Evolutionary conservation across 2,329 filamentous ascomycete genomes (phyloP).

Genomic region (Ophiosphaerella korrae): DNA sequence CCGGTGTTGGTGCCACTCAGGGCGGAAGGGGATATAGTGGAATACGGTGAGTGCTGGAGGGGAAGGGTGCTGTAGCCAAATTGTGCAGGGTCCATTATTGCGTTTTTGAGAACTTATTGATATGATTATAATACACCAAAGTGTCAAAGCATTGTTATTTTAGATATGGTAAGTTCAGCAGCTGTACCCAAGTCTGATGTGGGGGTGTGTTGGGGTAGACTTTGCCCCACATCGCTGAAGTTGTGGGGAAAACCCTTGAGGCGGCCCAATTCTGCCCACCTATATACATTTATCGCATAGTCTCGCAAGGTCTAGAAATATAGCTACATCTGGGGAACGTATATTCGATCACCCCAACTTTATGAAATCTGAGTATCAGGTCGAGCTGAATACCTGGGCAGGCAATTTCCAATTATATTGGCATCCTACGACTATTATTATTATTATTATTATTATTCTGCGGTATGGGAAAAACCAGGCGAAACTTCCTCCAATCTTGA

Average conservation of each 20-base stretch:
- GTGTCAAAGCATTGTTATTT: too few species aligned
- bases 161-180: not conserved
- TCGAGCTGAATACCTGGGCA: too few species aligned
- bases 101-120: not conserved
- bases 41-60: conserved; percentile 25
- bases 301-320: too few species aligned
- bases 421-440: too few species aligned
- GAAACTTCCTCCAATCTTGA: not conserved
- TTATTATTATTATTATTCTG: too few species aligned
- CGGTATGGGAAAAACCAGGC: too few species aligned
- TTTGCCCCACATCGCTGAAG: conserved; percentile 2
- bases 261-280: too few species aligned
- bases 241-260: conserved; percentile 5
- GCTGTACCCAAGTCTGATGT: not conserved
- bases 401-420: too few species aligned
- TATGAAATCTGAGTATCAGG: too few species aligned
- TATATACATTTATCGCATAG: too few species aligned
- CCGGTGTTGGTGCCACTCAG: conserved; percentile 24
- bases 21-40: conserved; percentile 17
- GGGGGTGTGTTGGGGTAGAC: conserved; percentile 10
- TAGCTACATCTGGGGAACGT: too few species aligned
- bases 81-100: conserved; percentile 27
- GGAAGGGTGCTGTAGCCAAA: conserved; percentile 27
- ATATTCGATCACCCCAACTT: too few species aligned
- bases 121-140: not conserved